Percentiles rank a stretch among this genome's conserved stretches.
phyloP scores from a whole-genome alignment of 495 filamentous ascomycete species.

The Penicillium nucicola region DNA sequence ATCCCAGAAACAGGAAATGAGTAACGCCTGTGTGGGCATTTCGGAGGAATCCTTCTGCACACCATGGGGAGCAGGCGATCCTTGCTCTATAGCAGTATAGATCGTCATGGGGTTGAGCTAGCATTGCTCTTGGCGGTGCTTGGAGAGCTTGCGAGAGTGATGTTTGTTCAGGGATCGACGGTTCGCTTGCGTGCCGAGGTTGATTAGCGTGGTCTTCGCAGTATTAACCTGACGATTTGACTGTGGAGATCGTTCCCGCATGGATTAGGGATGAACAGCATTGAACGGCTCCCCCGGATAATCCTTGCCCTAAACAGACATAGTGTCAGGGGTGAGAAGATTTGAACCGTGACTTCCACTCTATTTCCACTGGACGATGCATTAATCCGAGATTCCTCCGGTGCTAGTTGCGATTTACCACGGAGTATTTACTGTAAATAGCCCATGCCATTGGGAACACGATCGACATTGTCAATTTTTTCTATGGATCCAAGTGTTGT shows the following conservation, averaged over 20 bases:
- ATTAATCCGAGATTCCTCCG: not conserved
- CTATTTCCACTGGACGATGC: too few species aligned
- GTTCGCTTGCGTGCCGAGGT: slow-evolving; percentile 19
- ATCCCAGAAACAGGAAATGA: slow-evolving; percentile 4
- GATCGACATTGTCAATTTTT: not conserved
- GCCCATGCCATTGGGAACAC: not conserved
- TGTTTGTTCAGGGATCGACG: not conserved
- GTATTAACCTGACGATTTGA: slow-evolving; percentile 5
- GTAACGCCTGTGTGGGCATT: slow-evolving; percentile 14
- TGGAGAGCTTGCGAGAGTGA: not conserved
- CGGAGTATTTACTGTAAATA: not conserved
- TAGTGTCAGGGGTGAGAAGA: slow-evolving; percentile 11
- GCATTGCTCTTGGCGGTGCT: not conserved
- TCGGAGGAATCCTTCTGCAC: slow-evolving; percentile 5
- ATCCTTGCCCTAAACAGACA: slow-evolving; percentile 16
- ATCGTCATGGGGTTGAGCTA: slow-evolving; percentile 9
- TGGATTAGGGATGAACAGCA: not conserved
- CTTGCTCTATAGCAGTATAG: slow-evolving; percentile 8
- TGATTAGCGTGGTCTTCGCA: not conserved
- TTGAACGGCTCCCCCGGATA: slow-evolving; percentile 9
- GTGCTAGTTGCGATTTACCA: not conserved
- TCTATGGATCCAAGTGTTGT: not conserved
- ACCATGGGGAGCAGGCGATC: slow-evolving; percentile 3
- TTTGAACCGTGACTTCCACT: not conserved
- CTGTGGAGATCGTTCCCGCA: not conserved